phyloP scores from a whole-genome alignment of 192 early-diverging fungal species.

The Mortierella hygrophila region DNA sequence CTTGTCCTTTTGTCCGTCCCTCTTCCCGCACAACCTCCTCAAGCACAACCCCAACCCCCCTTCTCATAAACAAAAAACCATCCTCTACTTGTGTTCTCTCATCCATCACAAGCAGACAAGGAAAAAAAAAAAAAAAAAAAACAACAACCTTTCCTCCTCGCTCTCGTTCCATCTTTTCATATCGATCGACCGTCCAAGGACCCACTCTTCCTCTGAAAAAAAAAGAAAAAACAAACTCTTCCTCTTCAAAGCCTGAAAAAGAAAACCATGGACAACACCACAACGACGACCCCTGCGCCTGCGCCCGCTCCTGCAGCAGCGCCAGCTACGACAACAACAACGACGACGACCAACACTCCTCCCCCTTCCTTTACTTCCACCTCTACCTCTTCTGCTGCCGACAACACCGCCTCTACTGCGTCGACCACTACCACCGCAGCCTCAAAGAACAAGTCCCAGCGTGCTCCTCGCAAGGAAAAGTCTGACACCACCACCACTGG shows the following conservation, averaged over 20 bases:
- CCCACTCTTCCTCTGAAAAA: not conserved
- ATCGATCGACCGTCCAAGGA: not conserved
- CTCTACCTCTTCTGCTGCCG: not conserved
- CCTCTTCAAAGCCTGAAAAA: not conserved
- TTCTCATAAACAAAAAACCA: not conserved
- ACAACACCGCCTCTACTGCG: not conserved
- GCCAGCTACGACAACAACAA: not conserved
- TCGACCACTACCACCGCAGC: not conserved
- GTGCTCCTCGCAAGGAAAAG: constrained; percentile 13
- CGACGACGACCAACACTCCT: constrained; percentile 5
- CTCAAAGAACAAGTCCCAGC: constrained; percentile 20
- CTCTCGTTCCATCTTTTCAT: not conserved
- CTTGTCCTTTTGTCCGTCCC: constrained; percentile 20
- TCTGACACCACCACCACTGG: not conserved
- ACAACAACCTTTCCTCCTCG: not conserved
- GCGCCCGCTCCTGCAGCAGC: constrained; percentile 13
- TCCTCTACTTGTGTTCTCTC: not conserved
- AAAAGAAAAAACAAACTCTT: not conserved
- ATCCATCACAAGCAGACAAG: not conserved
- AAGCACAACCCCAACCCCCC: not conserved
- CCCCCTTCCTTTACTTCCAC: not conserved
- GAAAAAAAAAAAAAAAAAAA: constrained; percentile 19
- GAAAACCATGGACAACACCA: constrained; percentile 1
- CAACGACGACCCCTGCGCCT: constrained; percentile 12
- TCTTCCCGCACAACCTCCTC: constrained; percentile 10